Conservation (phyloP, 169 alveolate species). For the Besnoitia besnoiti region DNA sequence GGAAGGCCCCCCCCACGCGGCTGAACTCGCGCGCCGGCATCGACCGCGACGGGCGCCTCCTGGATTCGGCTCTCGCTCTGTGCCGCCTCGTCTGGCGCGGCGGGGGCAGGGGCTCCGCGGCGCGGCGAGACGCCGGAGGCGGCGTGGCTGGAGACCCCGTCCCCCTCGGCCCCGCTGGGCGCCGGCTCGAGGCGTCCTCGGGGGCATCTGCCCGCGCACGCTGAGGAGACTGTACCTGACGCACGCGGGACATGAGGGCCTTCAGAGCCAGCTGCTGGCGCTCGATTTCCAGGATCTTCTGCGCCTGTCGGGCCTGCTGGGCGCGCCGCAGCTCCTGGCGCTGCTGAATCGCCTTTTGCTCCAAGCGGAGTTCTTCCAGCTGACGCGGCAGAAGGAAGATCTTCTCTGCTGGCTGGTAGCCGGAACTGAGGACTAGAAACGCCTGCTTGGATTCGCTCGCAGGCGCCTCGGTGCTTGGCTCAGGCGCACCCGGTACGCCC, state of each 20-base stretch:
- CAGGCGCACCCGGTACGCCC: too few relatives aligned
- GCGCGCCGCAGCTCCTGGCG: not conserved
- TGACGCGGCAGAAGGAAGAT: not conserved
- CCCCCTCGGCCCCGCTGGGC: too few relatives aligned
- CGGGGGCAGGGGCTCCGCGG: too few relatives aligned
- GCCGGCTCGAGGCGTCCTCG: not conserved
- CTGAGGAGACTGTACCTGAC: not conserved
- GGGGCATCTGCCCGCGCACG: not conserved
- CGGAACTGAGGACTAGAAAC: not conserved
- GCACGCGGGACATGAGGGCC: not conserved
- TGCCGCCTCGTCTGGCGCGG: too few relatives aligned
- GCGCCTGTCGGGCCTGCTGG: slow-evolving; percentile 1
- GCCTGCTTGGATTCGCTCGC: too few relatives aligned
- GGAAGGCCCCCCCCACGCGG: too few relatives aligned
- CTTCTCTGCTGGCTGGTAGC: not conserved
- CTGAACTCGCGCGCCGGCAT: too few relatives aligned
- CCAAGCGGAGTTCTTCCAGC: not conserved
- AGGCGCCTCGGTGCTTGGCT: too few relatives aligned
- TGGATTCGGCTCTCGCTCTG: too few relatives aligned
- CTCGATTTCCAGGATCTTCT: not conserved
- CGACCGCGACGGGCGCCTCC: too few relatives aligned
- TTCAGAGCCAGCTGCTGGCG: not conserved
- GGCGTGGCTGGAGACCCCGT: too few relatives aligned
- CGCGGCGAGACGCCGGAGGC: too few relatives aligned
- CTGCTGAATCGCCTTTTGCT: not conserved